Base-by-base conservation (phyloP, 78 protist species). In the Dictyostelium firmibasis region DNA sequence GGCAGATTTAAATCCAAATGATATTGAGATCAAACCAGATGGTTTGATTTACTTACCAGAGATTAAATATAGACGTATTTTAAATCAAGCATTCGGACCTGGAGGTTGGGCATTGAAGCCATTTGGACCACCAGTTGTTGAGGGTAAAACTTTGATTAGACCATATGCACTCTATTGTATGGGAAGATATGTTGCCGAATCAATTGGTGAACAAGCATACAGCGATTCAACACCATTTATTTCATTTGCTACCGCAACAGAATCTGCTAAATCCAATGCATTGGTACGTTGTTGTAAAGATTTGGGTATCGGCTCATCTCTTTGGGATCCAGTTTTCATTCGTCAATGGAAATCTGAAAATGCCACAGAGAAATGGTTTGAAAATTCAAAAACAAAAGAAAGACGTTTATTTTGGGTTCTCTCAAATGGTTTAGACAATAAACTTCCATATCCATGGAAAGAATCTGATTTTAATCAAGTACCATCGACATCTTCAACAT, bases 21-120 rank as follows among this genome's bases (percentile, higher is more conserved):
- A 86, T 31, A 67, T 92, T n/a, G 97, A 96, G 27, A 92, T 87
- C 36, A 78, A 82, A 50, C 95, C 97, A 16, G 97, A 96, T 84
- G 96, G 96, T 47, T 29, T 96, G 50, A 84, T 96, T 33, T 96
- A 96, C 31, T 81, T 96, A 13, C 97, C 97, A 27, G 96, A 94
- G 95, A 94, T 96, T 69, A 88, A 96, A 67, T 96, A 96, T 76
- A 93, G 97, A 60, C 29, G 96, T 23, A 85, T 91, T 9, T 79
- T 96, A 29, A 94, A 91, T 27, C 50, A 27, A 20, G 96, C 97
- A 8, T 94, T 96, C 31, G 97, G 96, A n/a, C 95, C 96, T 10
- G 97, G 97, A 4, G 97, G 97, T 29, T 96, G 97, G 97, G 97
- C 95, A 23, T 36, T 96, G 16, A 83, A 92, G 35, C 97, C 95